Evolutionary conservation across 2,329 filamentous ascomycete genomes (phyloP).

Genomic region (Chaetomium globosum): DNA sequence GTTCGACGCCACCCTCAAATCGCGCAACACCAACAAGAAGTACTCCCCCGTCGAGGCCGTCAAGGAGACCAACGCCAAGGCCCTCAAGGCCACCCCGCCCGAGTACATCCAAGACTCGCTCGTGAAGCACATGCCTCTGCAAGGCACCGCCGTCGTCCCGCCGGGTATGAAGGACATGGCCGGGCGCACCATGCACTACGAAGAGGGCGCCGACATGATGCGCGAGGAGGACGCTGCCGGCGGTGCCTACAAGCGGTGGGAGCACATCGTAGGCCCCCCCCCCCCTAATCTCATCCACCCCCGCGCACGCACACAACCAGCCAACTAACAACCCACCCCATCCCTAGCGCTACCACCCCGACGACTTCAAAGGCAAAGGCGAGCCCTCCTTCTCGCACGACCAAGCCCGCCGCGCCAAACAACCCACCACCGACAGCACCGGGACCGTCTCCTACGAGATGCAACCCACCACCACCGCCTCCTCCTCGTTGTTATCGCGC

Average conservation of each 20-base stretch:
- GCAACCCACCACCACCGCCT: slow-evolving; percentile 41
- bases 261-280: slow-evolving; percentile 64
- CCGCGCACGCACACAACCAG: no score
- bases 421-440: slow-evolving; percentile 38
- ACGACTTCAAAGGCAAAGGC: slow-evolving; percentile 81
- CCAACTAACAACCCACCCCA: slow-evolving; percentile 14
- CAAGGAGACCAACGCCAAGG: slow-evolving; percentile 70
- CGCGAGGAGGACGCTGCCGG: slow-evolving; percentile 67
- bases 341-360: slow-evolving; percentile 66
- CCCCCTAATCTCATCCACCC: slow-evolving; percentile 4
- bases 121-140: slow-evolving; percentile 72
- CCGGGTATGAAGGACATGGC: slow-evolving; percentile 68
- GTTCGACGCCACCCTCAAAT: slow-evolving; percentile 78
- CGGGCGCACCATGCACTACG: slow-evolving; percentile 73
- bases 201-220: slow-evolving; percentile 87
- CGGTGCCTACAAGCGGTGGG: slow-evolving; percentile 77
- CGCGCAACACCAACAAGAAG: slow-evolving; percentile 67
- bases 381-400: slow-evolving; percentile 75
- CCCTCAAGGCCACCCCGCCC: slow-evolving; percentile 75
- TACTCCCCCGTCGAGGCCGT: slow-evolving; percentile 78
- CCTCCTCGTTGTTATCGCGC: background rate
- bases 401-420: slow-evolving; percentile 64
- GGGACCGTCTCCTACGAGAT: slow-evolving; percentile 54
- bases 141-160: slow-evolving; percentile 77
- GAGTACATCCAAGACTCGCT: slow-evolving; percentile 78